Evolutionary conservation across 352 stramenopile species (phyloP), one percentile per base, ranked within the genome.

Genomic region (Paralagenidium karlingii): DNA sequence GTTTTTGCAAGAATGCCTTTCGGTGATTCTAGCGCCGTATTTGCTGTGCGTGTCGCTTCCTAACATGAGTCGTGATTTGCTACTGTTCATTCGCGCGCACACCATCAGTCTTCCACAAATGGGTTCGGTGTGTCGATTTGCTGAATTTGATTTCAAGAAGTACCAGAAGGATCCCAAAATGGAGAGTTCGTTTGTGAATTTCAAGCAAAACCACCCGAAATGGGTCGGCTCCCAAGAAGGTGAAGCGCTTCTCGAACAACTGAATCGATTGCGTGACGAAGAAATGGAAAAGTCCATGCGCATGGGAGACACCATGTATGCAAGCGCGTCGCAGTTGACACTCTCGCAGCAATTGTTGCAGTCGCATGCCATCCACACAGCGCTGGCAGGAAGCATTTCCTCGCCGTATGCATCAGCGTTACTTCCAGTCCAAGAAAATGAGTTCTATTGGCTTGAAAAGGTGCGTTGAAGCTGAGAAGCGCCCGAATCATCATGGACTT

Each of bases 111-210:
- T 98, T 12, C 71, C 93, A 3, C 87, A 91, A 40, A 75, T 93
- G 15, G 94, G 95, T 16, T 82, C 96, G 19, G 85, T 99, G 9
- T 98, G 94, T 58, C 91, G 92, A 21, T 91, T 87, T 46, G 77
- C 83, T 24, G 90, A 95, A 34, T 99, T 98, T 60, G 92, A 99
- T 56, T 98, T 99, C 54, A 92, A 97, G 42, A 68, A 75, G 30
- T 98, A 96, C 53, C 68, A 75, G 18, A 83, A 96, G 51, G 83
- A 92, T 40, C 42, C 55, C 15, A 98, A 98, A 63, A 97, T 98
- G 87, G 92, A 98, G 55, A 97, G 94, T 30, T 96, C 80, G 29
- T 97, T 98, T 51, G 82, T 98, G 39, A 98, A 88, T 40, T 98
- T 98, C 56, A 96, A 96, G 51, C 76, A 86, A 40, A 90, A 91